Conservation (phyloP, 805 yeast species). For the Yamadazyma paraphyllophila region DNA sequence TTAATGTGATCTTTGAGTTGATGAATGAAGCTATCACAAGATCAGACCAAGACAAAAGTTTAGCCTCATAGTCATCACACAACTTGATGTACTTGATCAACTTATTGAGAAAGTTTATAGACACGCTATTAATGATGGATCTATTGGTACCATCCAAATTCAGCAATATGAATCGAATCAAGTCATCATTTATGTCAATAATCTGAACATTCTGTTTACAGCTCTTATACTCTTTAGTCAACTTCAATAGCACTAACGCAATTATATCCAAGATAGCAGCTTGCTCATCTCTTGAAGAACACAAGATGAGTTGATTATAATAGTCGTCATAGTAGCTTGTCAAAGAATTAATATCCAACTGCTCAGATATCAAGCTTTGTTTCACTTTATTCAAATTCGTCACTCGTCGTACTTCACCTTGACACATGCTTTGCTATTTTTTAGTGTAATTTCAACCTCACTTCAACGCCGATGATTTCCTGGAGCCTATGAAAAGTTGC, state of each 20-base stretch:
- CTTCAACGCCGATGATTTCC: background rate
- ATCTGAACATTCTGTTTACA: background rate
- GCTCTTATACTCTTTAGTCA: conserved; percentile 3
- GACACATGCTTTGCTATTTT: background rate
- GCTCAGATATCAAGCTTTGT: background rate
- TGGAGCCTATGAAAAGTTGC: background rate
- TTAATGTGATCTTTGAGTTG: conserved; percentile 7
- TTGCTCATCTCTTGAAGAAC: background rate
- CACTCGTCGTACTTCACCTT: conserved; percentile 3
- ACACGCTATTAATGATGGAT: conserved; percentile 1
- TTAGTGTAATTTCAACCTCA: background rate
- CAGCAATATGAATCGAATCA: background rate
- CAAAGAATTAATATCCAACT: background rate
- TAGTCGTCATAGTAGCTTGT: background rate
- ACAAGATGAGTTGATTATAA: background rate
- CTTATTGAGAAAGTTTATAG: conserved; percentile 4
- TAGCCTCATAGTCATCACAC: background rate
- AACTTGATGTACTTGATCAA: conserved; percentile 2
- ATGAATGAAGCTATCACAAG: background rate
- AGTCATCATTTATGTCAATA: background rate
- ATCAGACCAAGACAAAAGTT: conserved; percentile 1
- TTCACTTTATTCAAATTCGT: background rate
- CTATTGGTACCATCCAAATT: conserved; percentile 5
- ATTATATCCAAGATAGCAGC: background rate
- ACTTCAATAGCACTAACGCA: conserved; percentile 7